These are phyloP conservation scores for Penicillium italicum DNA, from an alignment of 2,329 filamentous ascomycete species.

Conservation along the genomic window DNA sequence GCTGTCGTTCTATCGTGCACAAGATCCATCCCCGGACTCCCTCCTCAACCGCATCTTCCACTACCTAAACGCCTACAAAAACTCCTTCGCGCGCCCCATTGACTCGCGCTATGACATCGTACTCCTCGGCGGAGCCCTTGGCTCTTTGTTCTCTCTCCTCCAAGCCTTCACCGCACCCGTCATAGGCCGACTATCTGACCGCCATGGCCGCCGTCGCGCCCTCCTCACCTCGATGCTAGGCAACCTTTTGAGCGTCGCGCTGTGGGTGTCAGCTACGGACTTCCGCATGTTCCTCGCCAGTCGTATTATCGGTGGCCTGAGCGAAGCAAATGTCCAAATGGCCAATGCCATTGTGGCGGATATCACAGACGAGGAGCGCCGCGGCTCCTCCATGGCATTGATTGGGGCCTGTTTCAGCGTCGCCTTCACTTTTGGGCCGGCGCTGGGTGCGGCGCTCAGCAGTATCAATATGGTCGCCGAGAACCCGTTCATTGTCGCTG, in stretches of 20 bases:
- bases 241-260: conserved; percentile 86
- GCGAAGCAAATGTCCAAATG: conserved; percentile 94
- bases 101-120: conserved; percentile 97
- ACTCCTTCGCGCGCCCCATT: conserved; percentile 85
- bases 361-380: conserved; percentile 78
- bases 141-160: conserved; percentile 87
- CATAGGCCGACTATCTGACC: conserved; percentile 84
- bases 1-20: conserved; percentile 90
- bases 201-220: conserved; percentile 79
- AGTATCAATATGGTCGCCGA: conserved; percentile 71
- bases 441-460: conserved; percentile 81
- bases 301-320: conserved; percentile 84
- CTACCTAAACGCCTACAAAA: conserved; percentile 91
- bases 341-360: conserved; percentile 96
- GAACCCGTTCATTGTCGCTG: conserved; percentile 92
- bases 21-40: conserved; percentile 62
- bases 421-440: conserved; percentile 94
- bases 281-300: conserved; percentile 96
- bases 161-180: conserved; percentile 90
- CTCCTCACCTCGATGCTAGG: conserved; percentile 88
- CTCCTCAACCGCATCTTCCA: conserved; percentile 74
- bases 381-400: conserved; percentile 90
- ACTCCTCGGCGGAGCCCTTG: conserved; percentile 85
- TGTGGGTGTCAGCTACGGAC: conserved; percentile 91
- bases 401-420: conserved; percentile 96